phyloP scores from a whole-genome alignment of 352 stramenopile genomes.

The Phytophthora uliginosa region DNA sequence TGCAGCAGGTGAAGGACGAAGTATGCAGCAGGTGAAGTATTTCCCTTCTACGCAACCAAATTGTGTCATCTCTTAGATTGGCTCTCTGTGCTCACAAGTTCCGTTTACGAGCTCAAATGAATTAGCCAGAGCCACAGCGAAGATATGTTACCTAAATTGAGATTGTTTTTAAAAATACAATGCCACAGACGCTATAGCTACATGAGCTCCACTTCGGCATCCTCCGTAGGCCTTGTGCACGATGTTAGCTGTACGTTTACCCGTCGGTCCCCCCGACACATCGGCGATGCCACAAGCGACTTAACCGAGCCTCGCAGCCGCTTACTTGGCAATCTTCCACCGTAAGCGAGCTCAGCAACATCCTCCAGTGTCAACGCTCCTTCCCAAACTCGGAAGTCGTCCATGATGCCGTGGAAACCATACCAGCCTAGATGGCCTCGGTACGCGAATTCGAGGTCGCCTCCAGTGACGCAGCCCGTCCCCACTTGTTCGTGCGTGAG shows the following conservation, averaged over 20 bases:
- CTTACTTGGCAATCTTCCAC: not conserved
- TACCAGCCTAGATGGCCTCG: conserved; percentile 35
- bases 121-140: no score
- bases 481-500: conserved; percentile 42
- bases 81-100: not conserved
- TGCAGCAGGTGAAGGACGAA: conserved; percentile 5
- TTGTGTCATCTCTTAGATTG: conserved; percentile 18
- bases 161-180: no score
- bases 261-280: not conserved
- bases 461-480: conserved; percentile 39
- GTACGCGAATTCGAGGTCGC: conserved; percentile 1
- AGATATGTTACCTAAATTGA: no score
- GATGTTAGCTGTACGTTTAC: conserved; percentile 7
- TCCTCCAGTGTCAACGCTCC: conserved; percentile 1
- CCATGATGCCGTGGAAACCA: conserved; percentile 42
- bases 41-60: conserved; percentile 8
- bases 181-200: not conserved
- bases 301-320: conserved; percentile 10
- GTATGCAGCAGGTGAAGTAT: conserved; percentile 9
- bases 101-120: no score
- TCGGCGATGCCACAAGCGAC: not conserved
- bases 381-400: conserved; percentile 46
- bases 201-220: not conserved
- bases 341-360: conserved; percentile 13
- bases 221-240: conserved; percentile 14